A percentile compares a stretch with the other conserved stretches of the same genome.
These are phyloP conservation scores for Gypsophila paniculata DNA, from an alignment of 179 eudicot genomes.

Conservation along the genomic window DNA sequence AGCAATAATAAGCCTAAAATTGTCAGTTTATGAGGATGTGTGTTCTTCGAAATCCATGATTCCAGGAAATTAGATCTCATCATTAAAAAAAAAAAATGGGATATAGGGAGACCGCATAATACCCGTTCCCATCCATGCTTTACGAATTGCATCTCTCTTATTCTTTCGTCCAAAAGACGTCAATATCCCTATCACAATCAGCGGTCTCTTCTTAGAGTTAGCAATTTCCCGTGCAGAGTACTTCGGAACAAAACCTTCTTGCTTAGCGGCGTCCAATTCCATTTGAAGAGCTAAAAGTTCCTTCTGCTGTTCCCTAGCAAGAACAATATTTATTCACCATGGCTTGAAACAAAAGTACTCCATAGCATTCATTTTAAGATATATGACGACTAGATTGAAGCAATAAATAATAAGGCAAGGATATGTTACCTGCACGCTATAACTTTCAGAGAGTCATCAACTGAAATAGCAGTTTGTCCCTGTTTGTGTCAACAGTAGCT, in stretches of 20 bases:
- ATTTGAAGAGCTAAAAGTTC: slow-evolving; percentile 64
- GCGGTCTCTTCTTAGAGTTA: slow-evolving; percentile 49
- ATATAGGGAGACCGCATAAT: slow-evolving; percentile 17
- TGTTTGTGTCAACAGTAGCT: slow-evolving; percentile 29
- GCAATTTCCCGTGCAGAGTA: slow-evolving; percentile 37
- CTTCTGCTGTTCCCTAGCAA: slow-evolving; percentile 67
- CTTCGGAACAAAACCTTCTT: slow-evolving; percentile 60
- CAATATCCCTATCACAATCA: slow-evolving; percentile 67
- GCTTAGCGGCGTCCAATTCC: slow-evolving; percentile 69
- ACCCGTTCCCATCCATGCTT: slow-evolving; percentile 96
- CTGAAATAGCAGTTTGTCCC: slow-evolving; percentile 67
- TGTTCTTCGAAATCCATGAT: neutral
- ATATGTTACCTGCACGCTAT: slow-evolving; percentile 61
- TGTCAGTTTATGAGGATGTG: neutral
- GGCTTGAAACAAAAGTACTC: neutral
- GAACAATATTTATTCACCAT: slow-evolving; percentile 13
- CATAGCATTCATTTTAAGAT: neutral
- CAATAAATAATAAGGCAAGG: slow-evolving; percentile 2
- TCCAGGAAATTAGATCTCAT: slow-evolving; percentile 3
- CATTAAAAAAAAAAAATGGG: neutral
- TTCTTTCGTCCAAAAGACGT: slow-evolving; percentile 72
- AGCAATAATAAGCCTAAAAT: slow-evolving; percentile 8
- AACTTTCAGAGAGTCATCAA: slow-evolving; percentile 73
- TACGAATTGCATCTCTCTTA: slow-evolving; percentile 83
- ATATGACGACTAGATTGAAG: slow-evolving; percentile 4